These are phyloP conservation scores for Thuja plicata DNA, from an alignment of 83 land plant species.

Conservation along the genomic window DNA sequence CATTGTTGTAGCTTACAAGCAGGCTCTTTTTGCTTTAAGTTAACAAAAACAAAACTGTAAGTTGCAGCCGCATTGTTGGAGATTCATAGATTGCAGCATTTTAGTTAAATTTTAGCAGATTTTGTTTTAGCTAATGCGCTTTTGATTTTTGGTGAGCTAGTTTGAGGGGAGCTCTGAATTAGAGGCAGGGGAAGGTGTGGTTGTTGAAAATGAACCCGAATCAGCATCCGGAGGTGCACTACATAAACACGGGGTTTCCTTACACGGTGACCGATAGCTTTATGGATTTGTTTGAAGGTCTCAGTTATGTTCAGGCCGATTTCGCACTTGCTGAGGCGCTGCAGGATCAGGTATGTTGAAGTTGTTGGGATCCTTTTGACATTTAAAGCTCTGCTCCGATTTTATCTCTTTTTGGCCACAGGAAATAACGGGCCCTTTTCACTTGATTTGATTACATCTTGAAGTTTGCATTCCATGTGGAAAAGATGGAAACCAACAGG, in stretches of 20 bases:
- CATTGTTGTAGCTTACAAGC: neutral
- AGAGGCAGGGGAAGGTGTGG: neutral
- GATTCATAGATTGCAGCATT: neutral
- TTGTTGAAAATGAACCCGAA: conserved; percentile 37
- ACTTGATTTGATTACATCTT: neutral
- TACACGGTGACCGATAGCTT: conserved; percentile 50
- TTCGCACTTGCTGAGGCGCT: conserved; percentile 39
- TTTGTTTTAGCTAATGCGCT: neutral
- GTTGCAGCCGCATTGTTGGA: neutral
- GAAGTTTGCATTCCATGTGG: neutral
- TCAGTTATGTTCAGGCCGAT: conserved; percentile 50
- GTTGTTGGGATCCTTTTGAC: neutral
- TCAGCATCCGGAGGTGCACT: conserved; percentile 46
- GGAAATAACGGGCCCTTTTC: neutral
- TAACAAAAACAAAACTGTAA: neutral
- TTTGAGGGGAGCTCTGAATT: neutral
- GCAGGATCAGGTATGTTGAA: conserved; percentile 38
- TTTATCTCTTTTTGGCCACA: neutral
- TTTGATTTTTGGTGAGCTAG: neutral
- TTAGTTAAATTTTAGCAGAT: neutral
- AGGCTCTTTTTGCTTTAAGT: neutral
- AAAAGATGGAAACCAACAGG: neutral
- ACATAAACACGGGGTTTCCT: conserved; percentile 39
- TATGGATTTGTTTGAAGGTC: conserved; percentile 70
- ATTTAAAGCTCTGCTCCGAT: neutral